phyloP scores from a whole-genome alignment of 1,284 basidiomycete genomes.

The Phaffia rhodozyma region DNA sequence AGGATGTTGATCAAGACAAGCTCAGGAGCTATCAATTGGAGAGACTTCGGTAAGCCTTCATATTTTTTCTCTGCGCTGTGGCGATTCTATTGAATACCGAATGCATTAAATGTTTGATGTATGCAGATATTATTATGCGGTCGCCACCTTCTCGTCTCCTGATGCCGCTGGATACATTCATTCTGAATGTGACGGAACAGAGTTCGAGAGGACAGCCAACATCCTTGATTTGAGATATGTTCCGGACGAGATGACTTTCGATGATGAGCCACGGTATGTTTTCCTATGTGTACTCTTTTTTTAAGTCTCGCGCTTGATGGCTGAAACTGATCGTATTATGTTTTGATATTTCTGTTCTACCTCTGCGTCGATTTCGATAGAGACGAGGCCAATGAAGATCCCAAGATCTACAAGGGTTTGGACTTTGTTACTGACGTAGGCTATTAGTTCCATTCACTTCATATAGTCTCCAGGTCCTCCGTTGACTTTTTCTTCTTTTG shows the following conservation, averaged over 20 bases:
- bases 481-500: background rate
- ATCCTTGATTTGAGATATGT: slow-evolving; percentile 90
- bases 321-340: slow-evolving; percentile 5
- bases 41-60: slow-evolving; percentile 56
- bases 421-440: slow-evolving; percentile 89
- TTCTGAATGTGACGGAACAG: slow-evolving; percentile 81
- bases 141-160: slow-evolving; percentile 75
- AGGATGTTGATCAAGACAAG: slow-evolving; percentile 65
- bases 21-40: slow-evolving; percentile 89
- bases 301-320: background rate
- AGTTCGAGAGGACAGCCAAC: slow-evolving; percentile 94
- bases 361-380: slow-evolving; percentile 35
- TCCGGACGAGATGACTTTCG: slow-evolving; percentile 84
- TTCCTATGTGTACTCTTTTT: background rate
- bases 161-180: slow-evolving; percentile 71
- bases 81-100: slow-evolving; percentile 5
- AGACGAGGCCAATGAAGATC: slow-evolving; percentile 65
- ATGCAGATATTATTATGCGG: slow-evolving; percentile 85
- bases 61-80: slow-evolving; percentile 10
- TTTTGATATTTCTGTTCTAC: background rate
- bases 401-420: slow-evolving; percentile 61
- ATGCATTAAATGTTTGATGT: background rate
- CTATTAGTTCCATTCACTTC: slow-evolving; percentile 14
- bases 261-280: slow-evolving; percentile 45
- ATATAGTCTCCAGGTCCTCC: background rate